phyloP scores from a whole-genome alignment of 768 basidiomycete species.

The Macrocybe gigantea region DNA sequence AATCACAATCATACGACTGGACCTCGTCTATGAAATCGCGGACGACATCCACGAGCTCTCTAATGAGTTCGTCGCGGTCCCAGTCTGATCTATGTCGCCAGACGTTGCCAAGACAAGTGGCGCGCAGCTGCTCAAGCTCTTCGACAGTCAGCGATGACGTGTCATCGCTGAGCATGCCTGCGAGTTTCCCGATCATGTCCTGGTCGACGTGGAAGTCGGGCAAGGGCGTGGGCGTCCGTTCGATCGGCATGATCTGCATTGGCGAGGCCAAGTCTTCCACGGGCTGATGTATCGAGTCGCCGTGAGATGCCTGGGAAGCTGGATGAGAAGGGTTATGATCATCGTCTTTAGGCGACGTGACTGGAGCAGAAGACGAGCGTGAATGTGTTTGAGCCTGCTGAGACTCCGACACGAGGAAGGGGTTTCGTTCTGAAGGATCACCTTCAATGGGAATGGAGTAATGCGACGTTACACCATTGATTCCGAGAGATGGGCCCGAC shows the following conservation, averaged over 20 bases:
- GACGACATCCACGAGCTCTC: constrained; percentile 51
- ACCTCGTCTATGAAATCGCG: constrained; percentile 66
- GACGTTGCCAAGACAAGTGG: constrained; percentile 70
- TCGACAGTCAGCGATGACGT: constrained; percentile 73
- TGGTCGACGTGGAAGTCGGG: constrained; percentile 74
- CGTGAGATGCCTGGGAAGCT: too few relatives aligned
- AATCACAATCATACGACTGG: neutral
- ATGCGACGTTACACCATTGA: too few relatives aligned
- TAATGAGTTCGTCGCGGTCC: constrained; percentile 67
- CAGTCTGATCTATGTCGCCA: constrained; percentile 82
- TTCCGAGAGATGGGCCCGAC: too few relatives aligned
- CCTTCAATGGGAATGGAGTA: too few relatives aligned
- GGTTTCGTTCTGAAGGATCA: too few relatives aligned
- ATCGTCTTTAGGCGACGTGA: too few relatives aligned
- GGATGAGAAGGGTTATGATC: too few relatives aligned
- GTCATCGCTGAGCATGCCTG: constrained; percentile 37
- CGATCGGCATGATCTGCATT: constrained; percentile 40
- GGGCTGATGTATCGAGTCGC: too few relatives aligned
- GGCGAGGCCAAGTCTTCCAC: constrained; percentile 11
- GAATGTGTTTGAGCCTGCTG: too few relatives aligned
- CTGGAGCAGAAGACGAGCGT: too few relatives aligned
- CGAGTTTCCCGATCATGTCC: constrained; percentile 41
- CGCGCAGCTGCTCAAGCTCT: constrained; percentile 90
- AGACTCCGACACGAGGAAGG: too few relatives aligned
- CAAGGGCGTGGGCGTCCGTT: constrained; percentile 60